Base-by-base conservation (phyloP, 257 asterid species). In the Nicotiana tomentosiformis region DNA sequence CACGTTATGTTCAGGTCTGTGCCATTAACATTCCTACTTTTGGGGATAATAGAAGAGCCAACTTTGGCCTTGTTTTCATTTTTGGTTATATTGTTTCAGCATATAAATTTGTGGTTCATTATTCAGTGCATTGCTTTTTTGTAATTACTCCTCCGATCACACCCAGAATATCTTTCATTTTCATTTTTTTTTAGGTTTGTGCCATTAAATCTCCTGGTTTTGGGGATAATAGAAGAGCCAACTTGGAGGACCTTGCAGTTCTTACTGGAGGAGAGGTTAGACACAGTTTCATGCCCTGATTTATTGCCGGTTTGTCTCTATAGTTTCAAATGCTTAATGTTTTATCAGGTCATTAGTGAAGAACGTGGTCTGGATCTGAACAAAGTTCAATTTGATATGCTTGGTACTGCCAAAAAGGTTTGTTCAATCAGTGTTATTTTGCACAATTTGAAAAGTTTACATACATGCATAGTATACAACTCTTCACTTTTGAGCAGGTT, bases 151-250 rank as follows among this genome's bases (percentile, higher is more conserved):
- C 32, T 61, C 39, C 11, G 69, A 49, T 83, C 23, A 43, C 78
- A 53, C 62, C 69, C 35, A 58, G 77, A 18, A 37, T 82, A 82
- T 12, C 46, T 35, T 64, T 15, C 81, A 29, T 81, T 60, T 68
- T 76, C 83, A 8, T 69, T 80, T 77, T 77, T 23, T 43, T 82
- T 90, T 49, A 94, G 98, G 96, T 95, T 58, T 95, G 98, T 91
- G 98, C 97, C 81, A 92, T 95, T 86, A 93, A 95, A 91, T 92
- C 98, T 90, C 97, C 98, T 87, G 98, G 97, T 85, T 95, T 93
- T 92, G 98, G 98, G 86, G 98, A 95, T 77, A 93, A 86, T 87
- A 90, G 89, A 87, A 88, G 93, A 90, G 95, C 95, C 83, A 95
- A 83, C 87, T 77, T 95, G 84, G 97, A 92, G 88, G 98, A 95